Conservation (phyloP, 2,329 filamentous ascomycete genomes). For the Penicillium expansum region DNA sequence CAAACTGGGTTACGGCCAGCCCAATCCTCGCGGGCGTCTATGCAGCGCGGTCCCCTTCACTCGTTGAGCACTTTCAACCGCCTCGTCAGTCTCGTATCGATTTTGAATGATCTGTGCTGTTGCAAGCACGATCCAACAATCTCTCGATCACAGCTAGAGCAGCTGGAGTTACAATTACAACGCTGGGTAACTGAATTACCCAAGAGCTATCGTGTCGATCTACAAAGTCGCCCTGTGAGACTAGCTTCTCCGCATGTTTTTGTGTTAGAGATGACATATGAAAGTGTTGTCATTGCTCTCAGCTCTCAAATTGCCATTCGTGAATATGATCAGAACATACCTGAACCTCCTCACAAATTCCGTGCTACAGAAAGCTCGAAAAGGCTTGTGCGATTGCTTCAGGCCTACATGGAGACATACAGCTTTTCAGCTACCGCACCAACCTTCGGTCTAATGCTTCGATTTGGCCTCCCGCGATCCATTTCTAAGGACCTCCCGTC, state of each 20-base stretch:
- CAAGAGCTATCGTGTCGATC: slow-evolving; percentile 30
- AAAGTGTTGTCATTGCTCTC: slow-evolving; percentile 27
- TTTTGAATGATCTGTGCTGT: slow-evolving; percentile 35
- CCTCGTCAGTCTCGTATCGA: slow-evolving; percentile 42
- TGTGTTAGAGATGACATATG: slow-evolving; percentile 35
- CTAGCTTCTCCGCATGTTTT: slow-evolving; percentile 34
- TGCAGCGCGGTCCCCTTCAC: slow-evolving; percentile 42
- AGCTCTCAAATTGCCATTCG: slow-evolving; percentile 28
- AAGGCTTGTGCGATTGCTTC: slow-evolving; percentile 36
- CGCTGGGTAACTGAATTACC: slow-evolving; percentile 34
- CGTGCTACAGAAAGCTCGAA: slow-evolving; percentile 37
- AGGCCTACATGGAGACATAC: slow-evolving; percentile 41
- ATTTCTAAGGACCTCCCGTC: slow-evolving; percentile 11
- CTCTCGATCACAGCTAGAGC: slow-evolving; percentile 28
- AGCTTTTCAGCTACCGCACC: slow-evolving; percentile 41
- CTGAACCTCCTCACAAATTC: slow-evolving; percentile 22
- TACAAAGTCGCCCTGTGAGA: slow-evolving; percentile 25
- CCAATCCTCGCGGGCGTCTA: slow-evolving; percentile 27
- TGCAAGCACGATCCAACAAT: slow-evolving; percentile 23
- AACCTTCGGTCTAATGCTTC: slow-evolving; percentile 44
- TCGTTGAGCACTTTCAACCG: slow-evolving; percentile 55
- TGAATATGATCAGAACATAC: slow-evolving; percentile 22
- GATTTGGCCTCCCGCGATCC: slow-evolving; percentile 29
- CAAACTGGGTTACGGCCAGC: slow-evolving; percentile 35
- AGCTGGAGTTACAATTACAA: slow-evolving; percentile 32